Conservation (phyloP, 2,329 filamentous ascomycete genomes). For the Chlorencoelia australis region DNA sequence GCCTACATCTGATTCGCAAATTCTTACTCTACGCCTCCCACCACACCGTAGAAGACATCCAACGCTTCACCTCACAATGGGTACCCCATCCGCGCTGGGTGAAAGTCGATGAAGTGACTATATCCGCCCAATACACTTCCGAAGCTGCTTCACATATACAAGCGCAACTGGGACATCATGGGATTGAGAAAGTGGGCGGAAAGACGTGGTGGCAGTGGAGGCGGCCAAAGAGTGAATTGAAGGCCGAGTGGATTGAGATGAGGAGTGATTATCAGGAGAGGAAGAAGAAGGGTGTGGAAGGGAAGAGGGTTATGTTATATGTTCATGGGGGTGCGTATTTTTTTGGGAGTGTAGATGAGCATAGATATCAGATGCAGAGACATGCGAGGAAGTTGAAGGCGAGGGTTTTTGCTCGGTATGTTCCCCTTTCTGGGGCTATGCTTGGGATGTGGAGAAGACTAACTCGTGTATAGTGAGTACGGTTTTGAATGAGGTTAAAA, state of each 20-base stretch:
- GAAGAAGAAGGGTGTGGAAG: slow-evolving; percentile 47
- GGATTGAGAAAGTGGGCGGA: slow-evolving; percentile 68
- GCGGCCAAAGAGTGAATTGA: slow-evolving; percentile 52
- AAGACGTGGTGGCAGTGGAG: slow-evolving; percentile 87
- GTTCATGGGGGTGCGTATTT: slow-evolving; percentile 91
- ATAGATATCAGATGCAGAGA: slow-evolving; percentile 95
- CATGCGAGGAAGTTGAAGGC: slow-evolving; percentile 61
- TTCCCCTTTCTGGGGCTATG: too few species aligned
- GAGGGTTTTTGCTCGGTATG: slow-evolving; percentile 4
- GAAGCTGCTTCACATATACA: slow-evolving; percentile 58
- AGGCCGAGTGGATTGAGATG: slow-evolving; percentile 97
- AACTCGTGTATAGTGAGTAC: slow-evolving; percentile 16
- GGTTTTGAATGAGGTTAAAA: neutral
- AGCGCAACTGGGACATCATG: slow-evolving; percentile 73
- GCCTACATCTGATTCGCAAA: slow-evolving; percentile 73
- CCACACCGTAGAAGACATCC: slow-evolving; percentile 86
- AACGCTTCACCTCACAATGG: slow-evolving; percentile 85
- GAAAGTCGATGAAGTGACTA: slow-evolving; percentile 57
- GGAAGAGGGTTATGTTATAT: slow-evolving; percentile 79
- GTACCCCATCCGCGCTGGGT: slow-evolving; percentile 87
- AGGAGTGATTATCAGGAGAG: slow-evolving; percentile 66
- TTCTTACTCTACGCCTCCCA: slow-evolving; percentile 80
- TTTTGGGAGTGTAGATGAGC: slow-evolving; percentile 91
- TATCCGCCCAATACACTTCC: slow-evolving; percentile 53
- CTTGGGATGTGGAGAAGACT: slow-evolving; percentile 1